Evolutionary conservation across 2,329 filamentous ascomycete genomes (phyloP), one percentile per base, ranked within the genome.

Genomic region (Aspergillus candidus): DNA sequence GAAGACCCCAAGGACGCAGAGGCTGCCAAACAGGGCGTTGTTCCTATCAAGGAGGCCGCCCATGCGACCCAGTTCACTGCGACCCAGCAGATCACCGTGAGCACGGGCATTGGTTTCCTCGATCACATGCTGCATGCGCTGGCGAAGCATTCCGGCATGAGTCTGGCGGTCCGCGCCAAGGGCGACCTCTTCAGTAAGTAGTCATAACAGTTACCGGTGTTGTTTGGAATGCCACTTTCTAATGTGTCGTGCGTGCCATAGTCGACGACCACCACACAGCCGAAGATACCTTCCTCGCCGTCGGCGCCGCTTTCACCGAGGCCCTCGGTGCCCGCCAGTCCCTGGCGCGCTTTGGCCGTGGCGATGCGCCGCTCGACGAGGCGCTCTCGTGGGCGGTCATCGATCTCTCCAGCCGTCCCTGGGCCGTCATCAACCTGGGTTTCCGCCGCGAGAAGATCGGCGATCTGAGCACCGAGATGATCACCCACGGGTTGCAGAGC

Each of bases 201-300:
- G 11, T 8, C 14, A 8, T 10, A 27, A 10, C 22, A 6, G 10
- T 27, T 2, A 27, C 22, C 22, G 22, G 22, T 27, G 22, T 27
- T 10, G 4, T 27, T 2, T 27, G 6, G 8, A 27, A 7, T 7
- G 18, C 2, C 22, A 10, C 10, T 10, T 8, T 27, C 22, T 27
- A 27, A 27, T 27, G 6, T 27, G 4, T 10, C 6, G 22, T 27
- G 4, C 22, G 22, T 10, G 11, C 6, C 27, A 31, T 27, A 91
- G 89, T 98, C 67, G 93, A 98, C 72, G 93, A 97, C 76, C 93
- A 98, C 73, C 93, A 98, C 78, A 96, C 91, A 7, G 86, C 90
- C 52, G 93, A 98, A 75, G 93, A 98, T 66, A 85, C 88, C 47
- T 96, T 88, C 71, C 84, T 98, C 54, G 88, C 91, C 11, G 81